phyloP scores from a whole-genome alignment of 805 yeast genomes.

The Nakazawaea sp. region DNA sequence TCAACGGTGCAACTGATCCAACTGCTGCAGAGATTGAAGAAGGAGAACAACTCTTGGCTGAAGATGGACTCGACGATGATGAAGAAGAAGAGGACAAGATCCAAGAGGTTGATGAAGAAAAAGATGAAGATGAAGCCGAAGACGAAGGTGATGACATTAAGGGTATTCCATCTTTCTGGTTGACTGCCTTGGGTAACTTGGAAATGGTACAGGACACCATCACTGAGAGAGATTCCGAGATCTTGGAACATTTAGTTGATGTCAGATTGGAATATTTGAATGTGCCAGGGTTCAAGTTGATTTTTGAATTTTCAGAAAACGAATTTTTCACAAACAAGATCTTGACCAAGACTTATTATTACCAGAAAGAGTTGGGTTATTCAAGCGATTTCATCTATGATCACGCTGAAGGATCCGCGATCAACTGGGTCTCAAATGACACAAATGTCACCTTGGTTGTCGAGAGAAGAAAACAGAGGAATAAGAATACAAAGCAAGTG shows the following conservation, averaged over 20 bases:
- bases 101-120: conserved; percentile 31
- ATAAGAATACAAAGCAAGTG: conserved; percentile 92
- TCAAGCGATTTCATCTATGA: conserved; percentile 96
- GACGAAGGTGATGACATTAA: conserved; percentile 30
- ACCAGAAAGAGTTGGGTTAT: conserved; percentile 89
- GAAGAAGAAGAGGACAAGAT: conserved; percentile 33
- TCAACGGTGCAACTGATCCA: conserved; percentile 73
- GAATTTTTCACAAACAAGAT: conserved; percentile 68
- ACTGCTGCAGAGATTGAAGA: conserved; percentile 67
- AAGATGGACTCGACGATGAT: conserved; percentile 37
- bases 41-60: conserved; percentile 68
- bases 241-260: conserved; percentile 60
- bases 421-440: conserved; percentile 78
- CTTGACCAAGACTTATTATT: conserved; percentile 82
- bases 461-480: conserved; percentile 95
- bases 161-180: conserved; percentile 96
- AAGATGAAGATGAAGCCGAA: conserved; percentile 30
- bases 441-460: conserved; percentile 77
- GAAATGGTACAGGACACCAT: conserved; percentile 76
- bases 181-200: conserved; percentile 88
- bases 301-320: conserved; percentile 74
- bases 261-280: conserved; percentile 74
- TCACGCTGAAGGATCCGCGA: conserved; percentile 87
- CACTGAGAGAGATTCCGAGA: conserved; percentile 85
- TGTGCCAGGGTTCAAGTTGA: conserved; percentile 82